Percentiles rank a stretch among this genome's conserved stretches.
Conservation (phyloP, 202 grass and related monocot species). For the Schoenoplectus triqueter region DNA sequence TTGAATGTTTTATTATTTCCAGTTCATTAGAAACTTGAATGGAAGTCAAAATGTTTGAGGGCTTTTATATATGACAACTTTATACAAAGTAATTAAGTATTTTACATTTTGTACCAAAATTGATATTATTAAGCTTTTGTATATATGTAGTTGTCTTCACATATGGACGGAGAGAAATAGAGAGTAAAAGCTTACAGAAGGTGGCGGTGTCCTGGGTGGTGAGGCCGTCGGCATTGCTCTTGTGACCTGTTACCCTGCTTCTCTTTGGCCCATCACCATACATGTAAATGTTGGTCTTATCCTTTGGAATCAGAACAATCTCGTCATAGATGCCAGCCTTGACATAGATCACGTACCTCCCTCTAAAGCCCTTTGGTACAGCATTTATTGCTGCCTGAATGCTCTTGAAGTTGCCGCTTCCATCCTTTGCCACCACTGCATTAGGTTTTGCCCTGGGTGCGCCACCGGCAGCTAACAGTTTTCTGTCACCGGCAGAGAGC, state of each 20-base stretch:
- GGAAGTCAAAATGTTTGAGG: background rate
- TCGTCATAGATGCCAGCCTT: slow-evolving; percentile 85
- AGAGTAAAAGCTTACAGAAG: slow-evolving; percentile 51
- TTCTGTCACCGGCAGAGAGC: slow-evolving; percentile 67
- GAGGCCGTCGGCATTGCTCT: slow-evolving; percentile 60
- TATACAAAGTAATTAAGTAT: background rate
- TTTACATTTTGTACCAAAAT: background rate
- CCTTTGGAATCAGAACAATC: slow-evolving; percentile 71
- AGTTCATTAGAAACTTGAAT: slow-evolving; percentile 22
- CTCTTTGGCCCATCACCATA: slow-evolving; percentile 77
- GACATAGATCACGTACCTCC: slow-evolving; percentile 83
- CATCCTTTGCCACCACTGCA: slow-evolving; percentile 80
- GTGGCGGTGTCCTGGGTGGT: slow-evolving; percentile 78
- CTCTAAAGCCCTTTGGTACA: slow-evolving; percentile 49
- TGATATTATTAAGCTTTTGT: no score
- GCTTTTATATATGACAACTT: background rate
- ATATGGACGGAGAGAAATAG: background rate
- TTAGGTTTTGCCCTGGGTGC: slow-evolving; percentile 49
- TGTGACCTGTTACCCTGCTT: slow-evolving; percentile 53
- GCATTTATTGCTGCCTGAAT: slow-evolving; percentile 66
- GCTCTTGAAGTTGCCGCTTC: slow-evolving; percentile 77
- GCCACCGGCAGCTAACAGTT: slow-evolving; percentile 57
- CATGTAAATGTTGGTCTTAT: slow-evolving; percentile 80
- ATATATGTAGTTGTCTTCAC: background rate
- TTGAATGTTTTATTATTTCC: slow-evolving; percentile 3